phyloP scores from a whole-genome alignment of 441 rosid species.

The Flueggea neowawraea region DNA sequence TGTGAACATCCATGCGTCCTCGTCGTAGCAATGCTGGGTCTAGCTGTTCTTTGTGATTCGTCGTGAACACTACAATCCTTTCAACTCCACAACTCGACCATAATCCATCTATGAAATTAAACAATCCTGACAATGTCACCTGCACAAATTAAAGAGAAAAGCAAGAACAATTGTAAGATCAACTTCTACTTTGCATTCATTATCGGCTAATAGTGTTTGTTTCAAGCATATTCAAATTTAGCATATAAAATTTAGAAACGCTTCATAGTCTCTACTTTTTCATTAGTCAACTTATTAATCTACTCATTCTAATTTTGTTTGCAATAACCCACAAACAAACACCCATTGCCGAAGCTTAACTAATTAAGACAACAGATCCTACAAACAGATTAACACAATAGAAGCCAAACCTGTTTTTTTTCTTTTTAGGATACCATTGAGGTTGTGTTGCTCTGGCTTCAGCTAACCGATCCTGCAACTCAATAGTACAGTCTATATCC shows the following conservation, averaged over 20 bases:
- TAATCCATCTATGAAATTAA: conserved; percentile 68
- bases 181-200: too few relatives aligned
- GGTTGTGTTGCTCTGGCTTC: conserved; percentile 2
- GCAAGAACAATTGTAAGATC: too few relatives aligned
- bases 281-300: too few relatives aligned
- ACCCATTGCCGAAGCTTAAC: too few relatives aligned
- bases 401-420: conserved; percentile 17
- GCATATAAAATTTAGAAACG: too few relatives aligned
- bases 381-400: background rate
- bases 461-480: conserved; percentile 39
- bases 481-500: conserved; percentile 67
- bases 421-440: background rate
- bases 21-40: conserved; percentile 38
- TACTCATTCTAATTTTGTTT: too few relatives aligned
- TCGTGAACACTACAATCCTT: conserved; percentile 50
- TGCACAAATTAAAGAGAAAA: background rate
- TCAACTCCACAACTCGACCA: conserved; percentile 70
- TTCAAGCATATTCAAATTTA: too few relatives aligned
- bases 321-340: too few relatives aligned
- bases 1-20: conserved; percentile 35
- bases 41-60: conserved; percentile 39
- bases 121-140: conserved; percentile 36
- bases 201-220: too few relatives aligned
- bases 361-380: too few relatives aligned
- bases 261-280: too few relatives aligned